Percentiles rank a stretch among this genome's conserved stretches.
Evolutionary conservation across 768 basidiomycete genomes (phyloP).

Genomic region (Lanmaoa rubissima): DNA sequence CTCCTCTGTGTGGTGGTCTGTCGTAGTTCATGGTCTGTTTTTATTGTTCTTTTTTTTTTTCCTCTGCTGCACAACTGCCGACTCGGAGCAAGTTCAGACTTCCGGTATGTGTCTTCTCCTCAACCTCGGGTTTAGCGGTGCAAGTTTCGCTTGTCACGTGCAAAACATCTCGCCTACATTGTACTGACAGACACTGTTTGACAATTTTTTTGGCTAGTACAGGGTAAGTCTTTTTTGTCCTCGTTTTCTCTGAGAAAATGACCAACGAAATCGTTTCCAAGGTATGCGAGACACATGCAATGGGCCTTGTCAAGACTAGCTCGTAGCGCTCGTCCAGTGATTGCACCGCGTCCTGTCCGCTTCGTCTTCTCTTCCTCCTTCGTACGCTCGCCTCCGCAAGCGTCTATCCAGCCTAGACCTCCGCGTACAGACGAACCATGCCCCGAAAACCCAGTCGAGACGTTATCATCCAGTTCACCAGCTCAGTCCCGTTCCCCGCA

Average conservation of each 20-base stretch:
- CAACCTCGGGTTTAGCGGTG: not conserved
- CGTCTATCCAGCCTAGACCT: slow-evolving; percentile 1
- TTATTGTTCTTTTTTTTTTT: slow-evolving; percentile 3
- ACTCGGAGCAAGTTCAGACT: not conserved
- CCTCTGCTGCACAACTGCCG: not conserved
- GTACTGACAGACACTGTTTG: too few relatives aligned
- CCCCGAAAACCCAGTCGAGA: not conserved
- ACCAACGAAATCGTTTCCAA: slow-evolving; percentile 11
- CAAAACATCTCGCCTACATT: not conserved
- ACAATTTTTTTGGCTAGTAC: not conserved
- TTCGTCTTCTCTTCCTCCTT: slow-evolving; percentile 8
- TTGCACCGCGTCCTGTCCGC: not conserved
- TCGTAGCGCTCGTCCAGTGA: slow-evolving; percentile 35
- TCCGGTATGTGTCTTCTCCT: not conserved
- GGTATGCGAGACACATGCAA: slow-evolving; percentile 73
- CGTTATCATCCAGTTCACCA: not conserved
- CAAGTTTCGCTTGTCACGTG: slow-evolving; percentile 25
- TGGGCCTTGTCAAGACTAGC: slow-evolving; percentile 57
- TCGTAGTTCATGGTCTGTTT: slow-evolving; percentile 54
- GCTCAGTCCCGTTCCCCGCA: not conserved
- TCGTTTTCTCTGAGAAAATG: not conserved
- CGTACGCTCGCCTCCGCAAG: slow-evolving; percentile 1
- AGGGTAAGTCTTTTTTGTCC: slow-evolving; percentile 15
- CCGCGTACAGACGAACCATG: not conserved
- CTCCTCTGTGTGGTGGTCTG: slow-evolving; percentile 42